These are phyloP conservation scores for Cupressus sempervirens DNA, from an alignment of 75 land plant species.

Conservation along the genomic window DNA sequence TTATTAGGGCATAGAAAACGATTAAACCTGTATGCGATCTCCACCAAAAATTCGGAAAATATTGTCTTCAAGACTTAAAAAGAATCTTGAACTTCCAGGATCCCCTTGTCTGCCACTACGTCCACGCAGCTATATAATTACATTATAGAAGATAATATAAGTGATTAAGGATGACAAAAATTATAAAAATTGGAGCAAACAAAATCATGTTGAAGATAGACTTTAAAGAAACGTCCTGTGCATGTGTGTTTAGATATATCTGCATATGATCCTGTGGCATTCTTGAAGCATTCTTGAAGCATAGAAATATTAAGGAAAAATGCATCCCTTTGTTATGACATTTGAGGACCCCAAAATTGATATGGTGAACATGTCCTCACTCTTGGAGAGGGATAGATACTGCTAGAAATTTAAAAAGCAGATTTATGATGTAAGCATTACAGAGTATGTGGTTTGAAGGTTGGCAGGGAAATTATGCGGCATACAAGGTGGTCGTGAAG, in stretches of 20 bases:
- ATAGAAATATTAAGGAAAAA: not conserved
- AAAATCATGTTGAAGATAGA: not conserved
- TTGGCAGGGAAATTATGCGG: not conserved
- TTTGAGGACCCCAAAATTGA: not conserved
- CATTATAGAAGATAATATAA: not conserved
- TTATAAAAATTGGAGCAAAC: not conserved
- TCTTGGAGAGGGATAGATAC: not conserved
- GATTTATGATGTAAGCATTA: not conserved
- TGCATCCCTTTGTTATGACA: not conserved
- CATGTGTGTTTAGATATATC: not conserved
- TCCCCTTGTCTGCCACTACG: constrained; percentile 98
- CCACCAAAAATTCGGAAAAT: constrained; percentile 98
- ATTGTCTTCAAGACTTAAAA: constrained; percentile 97
- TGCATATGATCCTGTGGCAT: not conserved
- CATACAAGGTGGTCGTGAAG: not conserved
- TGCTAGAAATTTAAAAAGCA: not conserved
- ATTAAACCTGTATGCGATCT: constrained; percentile 84
- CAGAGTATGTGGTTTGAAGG: not conserved
- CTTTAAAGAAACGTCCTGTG: not conserved
- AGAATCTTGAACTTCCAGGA: constrained; percentile 98
- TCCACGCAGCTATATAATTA: constrained; percentile 68
- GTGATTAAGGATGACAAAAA: not conserved
- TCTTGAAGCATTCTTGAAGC: not conserved
- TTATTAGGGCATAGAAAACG: not conserved
- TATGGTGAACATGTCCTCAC: not conserved